These are phyloP conservation scores for Suillus luteus DNA, from an alignment of 768 basidiomycete species.

Conservation along the genomic window DNA sequence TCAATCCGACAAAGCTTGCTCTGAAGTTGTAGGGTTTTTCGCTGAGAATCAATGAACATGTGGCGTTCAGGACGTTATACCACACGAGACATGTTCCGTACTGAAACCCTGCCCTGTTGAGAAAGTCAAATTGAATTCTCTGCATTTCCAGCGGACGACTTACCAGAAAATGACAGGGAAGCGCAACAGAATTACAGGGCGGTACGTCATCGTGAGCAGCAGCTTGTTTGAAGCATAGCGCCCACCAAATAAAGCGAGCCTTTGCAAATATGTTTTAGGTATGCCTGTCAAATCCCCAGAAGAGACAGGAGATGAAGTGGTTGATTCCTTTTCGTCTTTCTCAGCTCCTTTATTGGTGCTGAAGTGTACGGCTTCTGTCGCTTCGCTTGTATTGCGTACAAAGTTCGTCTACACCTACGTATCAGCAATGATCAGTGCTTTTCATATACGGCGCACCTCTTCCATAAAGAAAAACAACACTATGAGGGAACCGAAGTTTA, in stretches of 20 bases:
- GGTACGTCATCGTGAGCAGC: slow-evolving; percentile 23
- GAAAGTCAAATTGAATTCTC: background rate
- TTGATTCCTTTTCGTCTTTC: slow-evolving; percentile 18
- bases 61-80: slow-evolving; percentile 28
- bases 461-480: slow-evolving; percentile 23
- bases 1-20: slow-evolving; percentile 24
- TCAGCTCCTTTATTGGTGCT: slow-evolving; percentile 3
- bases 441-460: slow-evolving; percentile 16
- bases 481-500: slow-evolving; percentile 21
- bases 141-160: background rate
- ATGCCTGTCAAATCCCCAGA: slow-evolving; percentile 17
- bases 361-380: slow-evolving; percentile 14
- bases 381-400: slow-evolving; percentile 21
- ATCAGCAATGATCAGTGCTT: background rate
- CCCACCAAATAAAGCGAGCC: slow-evolving; percentile 18
- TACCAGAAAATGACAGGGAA: slow-evolving; percentile 26
- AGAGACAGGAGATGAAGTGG: slow-evolving; percentile 9
- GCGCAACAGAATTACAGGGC: slow-evolving; percentile 21
- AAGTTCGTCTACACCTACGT: slow-evolving; percentile 18
- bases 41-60: slow-evolving; percentile 23
- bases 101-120: slow-evolving; percentile 23
- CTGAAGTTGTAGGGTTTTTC: slow-evolving; percentile 24
- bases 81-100: slow-evolving; percentile 25
- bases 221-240: slow-evolving; percentile 24
- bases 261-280: slow-evolving; percentile 17